Evolutionary conservation across 2,329 filamentous ascomycete genomes (phyloP).

Genomic region (Emergomyces pasteurianus): DNA sequence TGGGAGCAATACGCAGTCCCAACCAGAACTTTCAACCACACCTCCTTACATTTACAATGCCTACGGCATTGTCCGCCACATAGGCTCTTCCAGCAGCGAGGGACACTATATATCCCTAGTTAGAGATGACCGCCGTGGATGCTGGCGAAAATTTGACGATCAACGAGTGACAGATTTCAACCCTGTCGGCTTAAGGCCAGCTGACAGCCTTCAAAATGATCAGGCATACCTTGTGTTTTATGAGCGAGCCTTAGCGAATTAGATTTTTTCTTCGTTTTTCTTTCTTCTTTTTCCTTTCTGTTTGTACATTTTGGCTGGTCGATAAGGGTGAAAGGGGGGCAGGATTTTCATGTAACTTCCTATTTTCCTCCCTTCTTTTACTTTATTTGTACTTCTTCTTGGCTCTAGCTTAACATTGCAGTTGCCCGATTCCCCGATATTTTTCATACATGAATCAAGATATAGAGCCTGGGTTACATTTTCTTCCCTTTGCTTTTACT

Average conservation of each 20-base stretch:
- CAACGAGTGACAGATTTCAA: slow-evolving; percentile 44
- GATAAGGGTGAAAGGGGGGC: not conserved
- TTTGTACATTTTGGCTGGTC: not conserved
- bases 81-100: slow-evolving; percentile 52
- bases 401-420: not conserved
- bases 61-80: slow-evolving; percentile 73
- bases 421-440: not conserved
- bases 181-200: slow-evolving; percentile 37
- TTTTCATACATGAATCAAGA: not conserved
- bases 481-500: too few relatives aligned
- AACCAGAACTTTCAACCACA: slow-evolving; percentile 22
- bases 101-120: slow-evolving; percentile 74
- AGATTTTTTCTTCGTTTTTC: not conserved
- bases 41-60: slow-evolving; percentile 65
- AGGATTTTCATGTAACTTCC: not conserved
- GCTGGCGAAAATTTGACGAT: slow-evolving; percentile 53
- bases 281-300: not conserved
- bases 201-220: slow-evolving; percentile 47
- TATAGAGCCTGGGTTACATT: not conserved
- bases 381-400: not conserved
- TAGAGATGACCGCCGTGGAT: slow-evolving; percentile 45
- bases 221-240: slow-evolving; percentile 57
- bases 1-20: slow-evolving; percentile 47
- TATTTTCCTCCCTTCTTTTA: not conserved
- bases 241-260: slow-evolving; percentile 37